A percentile compares a stretch with the other conserved stretches of the same genome.
These are phyloP conservation scores for Phlyctochytrium bullatum DNA, from an alignment of 192 early-diverging fungal species.

Conservation along the genomic window DNA sequence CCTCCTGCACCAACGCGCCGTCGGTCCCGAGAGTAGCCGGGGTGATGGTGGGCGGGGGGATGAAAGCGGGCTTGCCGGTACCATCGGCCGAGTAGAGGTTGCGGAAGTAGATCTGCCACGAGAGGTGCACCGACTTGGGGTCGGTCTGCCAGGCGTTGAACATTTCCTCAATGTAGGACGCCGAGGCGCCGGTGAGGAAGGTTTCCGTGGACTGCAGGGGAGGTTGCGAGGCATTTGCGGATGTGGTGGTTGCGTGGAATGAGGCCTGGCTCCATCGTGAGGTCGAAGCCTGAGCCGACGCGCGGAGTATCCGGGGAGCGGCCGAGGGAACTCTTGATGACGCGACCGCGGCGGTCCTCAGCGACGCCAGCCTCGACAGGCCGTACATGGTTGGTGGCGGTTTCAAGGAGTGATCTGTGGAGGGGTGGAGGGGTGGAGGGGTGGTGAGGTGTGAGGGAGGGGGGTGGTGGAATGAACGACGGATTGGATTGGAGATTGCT, in stretches of 20 bases:
- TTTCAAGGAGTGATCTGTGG: too few species aligned
- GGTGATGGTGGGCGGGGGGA: conserved; percentile 77
- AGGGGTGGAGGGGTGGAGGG: too few species aligned
- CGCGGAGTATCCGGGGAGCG: too few species aligned
- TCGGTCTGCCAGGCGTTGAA: conserved; percentile 90
- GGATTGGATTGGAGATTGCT: too few species aligned
- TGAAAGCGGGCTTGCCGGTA: conserved; percentile 59
- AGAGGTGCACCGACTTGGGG: conserved; percentile 86
- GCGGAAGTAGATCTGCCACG: conserved; percentile 96
- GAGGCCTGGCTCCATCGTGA: background rate
- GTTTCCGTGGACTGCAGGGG: conserved; percentile 12
- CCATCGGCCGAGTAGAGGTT: conserved; percentile 36
- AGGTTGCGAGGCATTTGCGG: background rate
- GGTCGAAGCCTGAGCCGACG: background rate
- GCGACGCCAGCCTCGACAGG: background rate
- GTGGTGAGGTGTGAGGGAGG: too few species aligned
- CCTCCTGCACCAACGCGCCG: conserved; percentile 27
- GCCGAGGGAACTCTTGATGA: too few species aligned
- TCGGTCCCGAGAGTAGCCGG: conserved; percentile 29
- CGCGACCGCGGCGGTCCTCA: too few species aligned
- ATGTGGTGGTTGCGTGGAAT: background rate
- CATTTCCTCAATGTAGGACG: conserved; percentile 93
- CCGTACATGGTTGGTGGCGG: background rate
- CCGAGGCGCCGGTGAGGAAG: conserved; percentile 84
- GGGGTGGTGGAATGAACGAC: too few species aligned